Evolutionary conservation across 1,139 yeast genomes (phyloP).

Genomic region (Pichia norvegensis): DNA sequence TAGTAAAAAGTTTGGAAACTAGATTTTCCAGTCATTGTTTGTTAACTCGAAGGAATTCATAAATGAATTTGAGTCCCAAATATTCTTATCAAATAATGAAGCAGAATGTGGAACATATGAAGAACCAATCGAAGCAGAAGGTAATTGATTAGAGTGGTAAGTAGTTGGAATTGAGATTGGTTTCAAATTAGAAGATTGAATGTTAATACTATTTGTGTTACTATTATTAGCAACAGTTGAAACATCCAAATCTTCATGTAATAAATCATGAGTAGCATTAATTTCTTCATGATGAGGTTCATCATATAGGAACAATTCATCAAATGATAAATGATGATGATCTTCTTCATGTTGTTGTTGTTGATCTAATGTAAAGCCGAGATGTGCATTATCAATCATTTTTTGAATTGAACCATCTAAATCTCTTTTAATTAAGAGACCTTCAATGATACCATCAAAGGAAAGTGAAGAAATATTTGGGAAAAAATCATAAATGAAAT

Average conservation of each 20-base stretch:
- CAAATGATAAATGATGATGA: not conserved
- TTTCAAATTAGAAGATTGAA: conserved; percentile 8
- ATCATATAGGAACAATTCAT: not conserved
- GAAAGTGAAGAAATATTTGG: conserved; percentile 23
- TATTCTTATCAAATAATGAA: conserved; percentile 12
- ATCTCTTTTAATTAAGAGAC: conserved; percentile 23
- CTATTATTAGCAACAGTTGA: not conserved
- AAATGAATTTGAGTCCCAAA: conserved; percentile 7
- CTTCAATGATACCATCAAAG: conserved; percentile 23
- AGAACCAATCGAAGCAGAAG: conserved; percentile 6
- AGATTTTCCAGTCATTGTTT: conserved; percentile 2
- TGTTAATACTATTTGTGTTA: not conserved
- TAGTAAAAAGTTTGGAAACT: not conserved
- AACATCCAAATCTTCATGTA: conserved; percentile 3
- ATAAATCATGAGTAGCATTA: conserved; percentile 4
- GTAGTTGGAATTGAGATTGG: conserved; percentile 15
- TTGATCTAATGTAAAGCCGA: conserved; percentile 27
- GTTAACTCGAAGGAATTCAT: conserved; percentile 12
- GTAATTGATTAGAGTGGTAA: conserved; percentile 2
- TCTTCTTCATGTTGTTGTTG: conserved; percentile 16
- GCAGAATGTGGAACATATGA: conserved; percentile 6
- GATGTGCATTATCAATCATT: conserved; percentile 17
- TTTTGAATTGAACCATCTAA: conserved; percentile 16
- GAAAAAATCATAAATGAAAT: conserved; percentile 27
- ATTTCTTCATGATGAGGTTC: conserved; percentile 21